A percentile compares a stretch with the other conserved stretches of the same genome.
Evolutionary conservation across 1,284 basidiomycete genomes (phyloP).

Genomic region (Bondarzewia mesenterica): DNA sequence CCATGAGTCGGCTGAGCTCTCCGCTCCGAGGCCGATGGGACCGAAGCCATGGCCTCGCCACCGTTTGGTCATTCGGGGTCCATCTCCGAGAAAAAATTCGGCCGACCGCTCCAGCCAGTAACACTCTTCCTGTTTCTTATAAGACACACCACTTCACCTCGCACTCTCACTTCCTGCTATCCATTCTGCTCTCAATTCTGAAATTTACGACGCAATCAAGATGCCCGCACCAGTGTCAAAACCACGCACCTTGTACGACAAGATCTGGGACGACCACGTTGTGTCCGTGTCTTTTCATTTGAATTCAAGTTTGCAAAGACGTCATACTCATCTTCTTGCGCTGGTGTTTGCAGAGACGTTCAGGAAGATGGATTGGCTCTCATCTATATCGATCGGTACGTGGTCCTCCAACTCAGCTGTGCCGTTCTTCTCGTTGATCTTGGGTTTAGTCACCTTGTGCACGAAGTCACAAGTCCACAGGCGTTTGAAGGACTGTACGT

Average conservation of each 20-base stretch:
- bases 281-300: slow-evolving; percentile 58
- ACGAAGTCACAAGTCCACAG: slow-evolving; percentile 95
- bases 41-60: too few species aligned
- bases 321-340: slow-evolving; percentile 2
- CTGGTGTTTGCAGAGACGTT: slow-evolving; percentile 49
- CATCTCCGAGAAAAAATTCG: background rate
- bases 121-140: background rate
- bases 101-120: background rate
- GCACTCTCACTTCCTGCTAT: background rate
- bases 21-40: too few species aligned
- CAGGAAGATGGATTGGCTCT: slow-evolving; percentile 82
- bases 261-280: slow-evolving; percentile 94
- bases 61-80: background rate
- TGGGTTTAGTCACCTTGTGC: slow-evolving; percentile 76
- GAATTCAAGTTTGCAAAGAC: background rate
- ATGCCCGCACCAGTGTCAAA: slow-evolving; percentile 51
- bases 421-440: slow-evolving; percentile 1
- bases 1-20: too few species aligned
- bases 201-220: background rate
- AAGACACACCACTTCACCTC: background rate
- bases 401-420: background rate
- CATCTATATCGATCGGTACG: slow-evolving; percentile 86
- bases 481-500: slow-evolving; percentile 90
- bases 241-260: slow-evolving; percentile 88
- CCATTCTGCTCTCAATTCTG: background rate